Base-by-base conservation (phyloP, 2,329 filamentous ascomycete species). In the Fusarium sp. region DNA sequence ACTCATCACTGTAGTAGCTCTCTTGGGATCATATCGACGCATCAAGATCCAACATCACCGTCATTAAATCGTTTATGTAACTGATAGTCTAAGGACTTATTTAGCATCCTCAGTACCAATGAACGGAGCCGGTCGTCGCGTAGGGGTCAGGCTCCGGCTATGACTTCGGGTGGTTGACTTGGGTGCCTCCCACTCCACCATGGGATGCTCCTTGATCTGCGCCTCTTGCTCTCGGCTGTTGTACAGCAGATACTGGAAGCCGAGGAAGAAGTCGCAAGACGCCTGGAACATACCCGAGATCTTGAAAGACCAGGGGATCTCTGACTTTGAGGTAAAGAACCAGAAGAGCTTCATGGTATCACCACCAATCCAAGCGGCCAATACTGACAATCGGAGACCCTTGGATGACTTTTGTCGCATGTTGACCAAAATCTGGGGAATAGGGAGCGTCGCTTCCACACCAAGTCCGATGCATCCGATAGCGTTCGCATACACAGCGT, bases 291-390 rank as follows among this genome's bases (percentile, higher is more conserved):
- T 84, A 69, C 92, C 93, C 76, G 92, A 95, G 20, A 93, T 80
- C 82, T 95, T 95, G 80, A 96, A 97, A 2, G 91, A 89, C 86
- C 87, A 86, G 0, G 93, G 92, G 33, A 96, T 93, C 74, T 86
- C 84, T 6, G 88, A 88, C 2, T 85, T 87, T 2, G 91, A 87
- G 3, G 90, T 92, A 65, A 95, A 91, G 82, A 95, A 96, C 89
- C 89, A 91, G 75, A 94, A 92, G 86, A 95, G 92, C 85, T 97
- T 97, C 90, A 96, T 94, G 10, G 87, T 84, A 79, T 97, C 93
- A 65, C 93, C 93, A 4, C 91, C 81, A 54, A 97, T 82, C 93
- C 93, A 97, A 78, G 90, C 94, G 28, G 85, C 87, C 60, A 96
- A 82, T 6, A 97, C 90, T 8, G 90, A 93, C 13, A 94, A 76